Evolutionary conservation across 2,329 filamentous ascomycete genomes (phyloP).

Genomic region (Tolypocladium guangdongense): DNA sequence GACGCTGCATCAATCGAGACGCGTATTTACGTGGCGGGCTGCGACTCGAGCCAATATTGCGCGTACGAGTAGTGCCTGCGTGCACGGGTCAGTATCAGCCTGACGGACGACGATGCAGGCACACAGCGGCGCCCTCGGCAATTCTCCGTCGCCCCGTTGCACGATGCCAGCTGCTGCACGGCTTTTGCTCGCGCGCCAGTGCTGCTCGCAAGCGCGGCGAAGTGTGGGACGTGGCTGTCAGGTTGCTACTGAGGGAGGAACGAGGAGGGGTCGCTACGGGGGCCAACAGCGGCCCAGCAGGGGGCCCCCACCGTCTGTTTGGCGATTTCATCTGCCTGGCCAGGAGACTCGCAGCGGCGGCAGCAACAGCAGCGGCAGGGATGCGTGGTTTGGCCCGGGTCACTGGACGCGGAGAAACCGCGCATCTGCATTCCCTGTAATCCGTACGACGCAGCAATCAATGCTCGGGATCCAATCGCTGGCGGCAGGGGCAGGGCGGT

Average conservation of each 20-base stretch:
- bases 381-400: not conserved
- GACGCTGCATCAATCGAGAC: not conserved
- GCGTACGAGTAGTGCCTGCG: not conserved
- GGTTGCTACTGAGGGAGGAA: not conserved
- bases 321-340: not conserved
- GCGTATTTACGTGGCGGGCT: not conserved
- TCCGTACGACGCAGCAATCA: not conserved
- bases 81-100: not conserved
- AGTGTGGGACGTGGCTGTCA: not conserved
- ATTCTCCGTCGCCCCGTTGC: not conserved
- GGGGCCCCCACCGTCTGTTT: not conserved
- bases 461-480: not conserved
- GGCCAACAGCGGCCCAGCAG: not conserved
- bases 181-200: not conserved
- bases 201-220: not conserved
- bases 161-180: not conserved
- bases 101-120: not conserved
- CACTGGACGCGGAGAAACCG: not conserved
- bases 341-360: not conserved
- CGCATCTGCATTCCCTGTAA: not conserved
- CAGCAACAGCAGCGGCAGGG: not conserved
- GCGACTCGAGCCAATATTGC: not conserved
- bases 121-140: not conserved
- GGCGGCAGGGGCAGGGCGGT: not conserved
- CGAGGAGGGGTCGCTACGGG: not conserved